These are phyloP conservation scores for Galerina marginata DNA, from an alignment of 768 basidiomycete species.

Conservation along the genomic window DNA sequence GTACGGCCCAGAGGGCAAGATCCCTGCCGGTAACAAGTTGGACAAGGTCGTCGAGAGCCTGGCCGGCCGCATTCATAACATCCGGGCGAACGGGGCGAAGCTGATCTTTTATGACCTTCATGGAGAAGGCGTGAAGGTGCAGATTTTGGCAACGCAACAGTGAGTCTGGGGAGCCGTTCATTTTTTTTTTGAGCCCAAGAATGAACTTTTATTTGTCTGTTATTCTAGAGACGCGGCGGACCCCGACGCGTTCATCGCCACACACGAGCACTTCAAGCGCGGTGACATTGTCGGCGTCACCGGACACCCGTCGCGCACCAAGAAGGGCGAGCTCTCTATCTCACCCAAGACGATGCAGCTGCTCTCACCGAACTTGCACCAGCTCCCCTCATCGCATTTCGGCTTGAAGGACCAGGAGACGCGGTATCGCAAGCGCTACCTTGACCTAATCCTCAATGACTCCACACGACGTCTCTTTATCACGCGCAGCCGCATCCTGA, in stretches of 20 bases:
- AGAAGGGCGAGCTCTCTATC: conserved; percentile 95
- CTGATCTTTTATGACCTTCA: conserved; percentile 94
- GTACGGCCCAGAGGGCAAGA: conserved; percentile 77
- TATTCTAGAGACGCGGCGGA: conserved; percentile 65
- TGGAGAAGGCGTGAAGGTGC: conserved; percentile 90
- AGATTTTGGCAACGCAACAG: conserved; percentile 93
- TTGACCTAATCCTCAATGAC: conserved; percentile 95
- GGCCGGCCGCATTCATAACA: conserved; percentile 92
- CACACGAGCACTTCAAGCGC: conserved; percentile 88
- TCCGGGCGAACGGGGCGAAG: conserved; percentile 82
- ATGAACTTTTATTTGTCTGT: neutral
- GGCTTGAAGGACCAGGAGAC: conserved; percentile 98
- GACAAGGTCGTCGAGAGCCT: conserved; percentile 64
- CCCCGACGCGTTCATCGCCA: conserved; percentile 65
- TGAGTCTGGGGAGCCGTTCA: neutral
- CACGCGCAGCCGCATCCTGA: conserved; percentile 87
- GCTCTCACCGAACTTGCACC: conserved; percentile 95
- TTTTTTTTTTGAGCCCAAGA: neutral
- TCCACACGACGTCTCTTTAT: conserved; percentile 90
- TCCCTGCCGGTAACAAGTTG: conserved; percentile 70
- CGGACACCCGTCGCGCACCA: conserved; percentile 88
- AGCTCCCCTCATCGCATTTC: conserved; percentile 89
- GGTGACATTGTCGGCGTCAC: conserved; percentile 96
- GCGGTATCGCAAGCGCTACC: conserved; percentile 97
- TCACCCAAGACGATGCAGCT: conserved; percentile 81